Evolutionary conservation across 495 filamentous ascomycete genomes (phyloP), one percentile per base, ranked within the genome.

Genomic region (Aspergillus saccharolyticus): DNA sequence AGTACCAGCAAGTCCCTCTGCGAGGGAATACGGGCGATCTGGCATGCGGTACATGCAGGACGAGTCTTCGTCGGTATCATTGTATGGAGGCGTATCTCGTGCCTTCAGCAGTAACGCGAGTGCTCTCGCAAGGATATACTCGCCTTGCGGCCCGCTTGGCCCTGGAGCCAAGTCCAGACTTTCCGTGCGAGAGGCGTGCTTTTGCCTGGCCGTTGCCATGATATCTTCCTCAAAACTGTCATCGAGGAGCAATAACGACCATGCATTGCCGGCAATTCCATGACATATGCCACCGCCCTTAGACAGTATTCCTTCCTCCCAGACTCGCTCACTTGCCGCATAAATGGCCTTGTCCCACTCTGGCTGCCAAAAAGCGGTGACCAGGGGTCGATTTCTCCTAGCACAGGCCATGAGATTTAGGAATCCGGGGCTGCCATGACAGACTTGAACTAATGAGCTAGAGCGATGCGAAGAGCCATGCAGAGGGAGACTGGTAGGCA

Each of bases 261-360:
- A 77, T 33, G 67, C 72, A 53, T 81, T 80, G 17, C 78, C 77
- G 0, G 75, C 57, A 44, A 79, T 69, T 0, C 76, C 78, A 54
- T 81, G 78, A 53, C 78, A 80, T 7, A 80, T 46, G 46, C 74
- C 69, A 0, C 74, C 74, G 19, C 78, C 78, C 54, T 80, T 79
- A n/a, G 67, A 71, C 5, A 80, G 64, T 0, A 80, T 61, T 0
- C 77, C 76, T 65, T 81, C 70, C 52, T 75, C 66, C 78, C 78
- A 80, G 9, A 75, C 62, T n/a, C 70, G 67, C 22, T 75, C 59
- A n/a, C 67, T 70, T 10, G 66, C 70, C 18, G 70, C 52, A 39
- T 64, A 62, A 18, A 72, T 67, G 7, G 73, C 65, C 52, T 70
- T 59, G 19, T 79, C 69, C 75, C 75, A 80, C 20, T 69, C 66